Conservation (phyloP, 345 rosid genomes). For the Boechera retrofracta region DNA sequence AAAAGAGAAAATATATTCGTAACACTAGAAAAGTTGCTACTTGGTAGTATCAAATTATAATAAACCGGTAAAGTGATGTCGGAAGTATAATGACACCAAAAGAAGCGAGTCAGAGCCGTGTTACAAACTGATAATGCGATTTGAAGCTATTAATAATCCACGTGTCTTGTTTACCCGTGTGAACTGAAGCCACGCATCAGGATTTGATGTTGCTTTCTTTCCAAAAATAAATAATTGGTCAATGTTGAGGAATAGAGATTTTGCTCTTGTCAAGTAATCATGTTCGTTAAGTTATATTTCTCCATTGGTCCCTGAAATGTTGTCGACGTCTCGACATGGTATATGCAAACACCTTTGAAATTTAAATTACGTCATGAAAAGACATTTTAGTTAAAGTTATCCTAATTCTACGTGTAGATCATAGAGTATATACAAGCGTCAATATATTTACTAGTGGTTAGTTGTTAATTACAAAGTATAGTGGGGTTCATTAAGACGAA, state of each 20-base stretch:
- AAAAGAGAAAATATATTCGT: not conserved
- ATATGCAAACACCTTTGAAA: not conserved
- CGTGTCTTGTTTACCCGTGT: conserved; percentile 5
- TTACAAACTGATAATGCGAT: conserved; percentile 17
- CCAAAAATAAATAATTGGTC: conserved; percentile 30
- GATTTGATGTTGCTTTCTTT: not conserved
- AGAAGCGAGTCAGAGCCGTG: conserved; percentile 33
- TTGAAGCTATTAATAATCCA: conserved; percentile 6
- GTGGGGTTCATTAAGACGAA: conserved; percentile 1
- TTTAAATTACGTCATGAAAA: not conserved
- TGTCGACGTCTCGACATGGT: conserved; percentile 1
- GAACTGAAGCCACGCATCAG: conserved; percentile 21
- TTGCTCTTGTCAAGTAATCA: conserved; percentile 22
- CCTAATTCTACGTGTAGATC: conserved; percentile 34
- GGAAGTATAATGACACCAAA: conserved; percentile 11
- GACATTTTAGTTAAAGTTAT: not conserved
- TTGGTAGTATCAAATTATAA: not conserved
- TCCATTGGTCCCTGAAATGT: conserved; percentile 31
- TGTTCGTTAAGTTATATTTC: conserved; percentile 31
- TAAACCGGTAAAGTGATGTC: conserved; percentile 10
- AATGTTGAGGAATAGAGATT: conserved; percentile 7
- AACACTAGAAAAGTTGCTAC: not conserved
- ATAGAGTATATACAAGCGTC: not conserved
- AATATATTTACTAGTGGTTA: not conserved
- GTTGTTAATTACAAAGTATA: conserved; percentile 1